Percentiles rank a stretch among this genome's conserved stretches.
These are phyloP conservation scores for Fusarium irregulare DNA, from an alignment of 2,329 filamentous ascomycete genomes.

Conservation along the genomic window DNA sequence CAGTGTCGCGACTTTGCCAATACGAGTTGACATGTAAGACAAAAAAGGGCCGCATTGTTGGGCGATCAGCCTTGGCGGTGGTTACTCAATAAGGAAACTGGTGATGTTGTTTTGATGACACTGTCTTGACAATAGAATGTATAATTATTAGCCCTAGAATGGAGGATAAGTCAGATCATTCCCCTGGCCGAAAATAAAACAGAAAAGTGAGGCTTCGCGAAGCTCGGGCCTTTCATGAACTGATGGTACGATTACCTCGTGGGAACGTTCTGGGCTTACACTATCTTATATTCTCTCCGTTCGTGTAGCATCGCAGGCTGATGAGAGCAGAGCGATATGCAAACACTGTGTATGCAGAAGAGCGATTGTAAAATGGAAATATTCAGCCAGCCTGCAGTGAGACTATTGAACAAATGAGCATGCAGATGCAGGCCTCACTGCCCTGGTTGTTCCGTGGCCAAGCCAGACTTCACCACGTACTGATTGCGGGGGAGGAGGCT, in stretches of 20 bases:
- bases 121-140: slow-evolving; percentile 7
- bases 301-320: slow-evolving; percentile 1
- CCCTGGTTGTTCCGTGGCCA: slow-evolving; percentile 1
- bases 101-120: slow-evolving; percentile 8
- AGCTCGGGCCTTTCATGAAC: slow-evolving; percentile 36
- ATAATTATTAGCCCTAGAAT: too few species aligned
- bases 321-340: neutral
- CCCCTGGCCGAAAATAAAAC: neutral
- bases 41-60: slow-evolving; percentile 20
- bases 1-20: slow-evolving; percentile 1
- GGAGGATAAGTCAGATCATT: neutral
- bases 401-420: slow-evolving; percentile 14
- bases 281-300: neutral
- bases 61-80: slow-evolving; percentile 21
- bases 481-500: slow-evolving; percentile 37
- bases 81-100: slow-evolving; percentile 8
- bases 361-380: slow-evolving; percentile 5
- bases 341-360: slow-evolving; percentile 25
- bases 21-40: slow-evolving; percentile 26
- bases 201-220: slow-evolving; percentile 31
- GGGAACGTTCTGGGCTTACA: slow-evolving; percentile 14
- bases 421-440: slow-evolving; percentile 24
- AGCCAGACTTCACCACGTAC: slow-evolving; percentile 33
- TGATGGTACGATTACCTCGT: slow-evolving; percentile 35
- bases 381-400: slow-evolving; percentile 32